A percentile compares a stretch with the other conserved stretches of the same genome.
These are phyloP conservation scores for Fusarium tricinctum DNA, from an alignment of 2,329 filamentous ascomycete genomes.

Conservation along the genomic window DNA sequence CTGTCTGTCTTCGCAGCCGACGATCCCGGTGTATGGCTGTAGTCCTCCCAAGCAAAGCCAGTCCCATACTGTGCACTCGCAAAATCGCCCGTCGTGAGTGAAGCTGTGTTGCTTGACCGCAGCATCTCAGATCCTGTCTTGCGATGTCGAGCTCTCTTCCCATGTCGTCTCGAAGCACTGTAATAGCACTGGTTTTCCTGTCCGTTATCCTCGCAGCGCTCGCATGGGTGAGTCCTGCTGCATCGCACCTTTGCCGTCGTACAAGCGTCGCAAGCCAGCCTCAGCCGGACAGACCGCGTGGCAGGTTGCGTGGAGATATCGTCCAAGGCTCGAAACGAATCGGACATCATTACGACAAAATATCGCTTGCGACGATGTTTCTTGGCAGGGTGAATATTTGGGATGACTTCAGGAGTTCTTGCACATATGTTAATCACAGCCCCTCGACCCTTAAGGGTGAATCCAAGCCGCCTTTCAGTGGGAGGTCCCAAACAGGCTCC, in stretches of 20 bases:
- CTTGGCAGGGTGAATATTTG: not conserved
- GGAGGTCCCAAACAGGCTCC: slow-evolving; percentile 13
- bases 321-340: slow-evolving; percentile 12
- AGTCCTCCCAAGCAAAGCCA: slow-evolving; percentile 17
- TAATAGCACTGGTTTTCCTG: slow-evolving; percentile 29
- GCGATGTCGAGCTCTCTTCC: slow-evolving; percentile 27
- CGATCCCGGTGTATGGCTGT: not conserved
- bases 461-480: slow-evolving; percentile 6
- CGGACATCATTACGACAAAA: slow-evolving; percentile 9
- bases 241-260: slow-evolving; percentile 40
- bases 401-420: not conserved
- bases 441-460: not conserved
- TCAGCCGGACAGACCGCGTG: slow-evolving; percentile 24
- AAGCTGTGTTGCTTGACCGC: slow-evolving; percentile 13
- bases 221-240: slow-evolving; percentile 38
- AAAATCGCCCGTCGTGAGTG: not conserved
- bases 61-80: slow-evolving; percentile 1
- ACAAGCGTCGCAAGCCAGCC: slow-evolving; percentile 39
- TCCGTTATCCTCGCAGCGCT: slow-evolving; percentile 34
- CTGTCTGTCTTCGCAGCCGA: not conserved
- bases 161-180: slow-evolving; percentile 28
- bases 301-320: not conserved
- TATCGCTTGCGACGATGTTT: not conserved
- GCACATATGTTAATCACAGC: slow-evolving; percentile 19
- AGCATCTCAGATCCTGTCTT: slow-evolving; percentile 15